Percentiles rank a stretch among this genome's conserved stretches.
Evolutionary conservation across 139 green algal genomes (phyloP).

Genomic region (Yamagishiella unicocca): DNA sequence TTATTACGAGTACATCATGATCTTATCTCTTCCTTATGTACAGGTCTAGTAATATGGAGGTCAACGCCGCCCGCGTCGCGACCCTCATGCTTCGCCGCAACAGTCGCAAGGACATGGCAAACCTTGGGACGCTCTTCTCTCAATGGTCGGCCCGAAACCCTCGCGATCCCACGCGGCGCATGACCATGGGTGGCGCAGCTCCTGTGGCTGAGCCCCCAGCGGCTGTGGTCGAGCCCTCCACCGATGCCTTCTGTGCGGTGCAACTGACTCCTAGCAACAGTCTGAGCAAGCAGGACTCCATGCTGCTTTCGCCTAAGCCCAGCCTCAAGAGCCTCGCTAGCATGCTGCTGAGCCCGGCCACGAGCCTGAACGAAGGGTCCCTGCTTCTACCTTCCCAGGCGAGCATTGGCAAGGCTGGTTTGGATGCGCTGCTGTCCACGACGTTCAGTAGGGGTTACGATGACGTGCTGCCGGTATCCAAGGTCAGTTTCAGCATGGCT

Average conservation of each 20-base stretch:
- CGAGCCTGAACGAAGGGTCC: constrained; percentile 5
- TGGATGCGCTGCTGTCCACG: neutral
- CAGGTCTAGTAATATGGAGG: constrained; percentile 4
- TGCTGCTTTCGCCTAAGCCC: neutral
- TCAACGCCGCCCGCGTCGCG: neutral
- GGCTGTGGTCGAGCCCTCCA: neutral
- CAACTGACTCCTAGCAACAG: constrained; percentile 10
- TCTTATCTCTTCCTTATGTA: neutral
- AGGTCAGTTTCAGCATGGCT: neutral
- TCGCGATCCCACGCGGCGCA: constrained; percentile 3
- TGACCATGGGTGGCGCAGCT: constrained; percentile 37
- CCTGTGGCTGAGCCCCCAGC: neutral
- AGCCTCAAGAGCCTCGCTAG: neutral
- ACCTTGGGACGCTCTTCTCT: neutral
- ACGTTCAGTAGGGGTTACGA: neutral
- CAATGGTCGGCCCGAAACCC: neutral
- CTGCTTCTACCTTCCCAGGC: neutral
- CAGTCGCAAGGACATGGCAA: neutral
- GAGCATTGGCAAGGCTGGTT: neutral
- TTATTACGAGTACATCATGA: neutral
- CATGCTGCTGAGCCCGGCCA: constrained; percentile 1
- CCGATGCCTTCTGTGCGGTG: constrained; percentile 1
- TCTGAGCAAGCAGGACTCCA: neutral
- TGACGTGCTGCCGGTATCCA: neutral
- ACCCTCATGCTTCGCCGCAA: neutral